Conservation (phyloP, 108 stramenopile genomes). For the Hondaea fermentalgiana region DNA sequence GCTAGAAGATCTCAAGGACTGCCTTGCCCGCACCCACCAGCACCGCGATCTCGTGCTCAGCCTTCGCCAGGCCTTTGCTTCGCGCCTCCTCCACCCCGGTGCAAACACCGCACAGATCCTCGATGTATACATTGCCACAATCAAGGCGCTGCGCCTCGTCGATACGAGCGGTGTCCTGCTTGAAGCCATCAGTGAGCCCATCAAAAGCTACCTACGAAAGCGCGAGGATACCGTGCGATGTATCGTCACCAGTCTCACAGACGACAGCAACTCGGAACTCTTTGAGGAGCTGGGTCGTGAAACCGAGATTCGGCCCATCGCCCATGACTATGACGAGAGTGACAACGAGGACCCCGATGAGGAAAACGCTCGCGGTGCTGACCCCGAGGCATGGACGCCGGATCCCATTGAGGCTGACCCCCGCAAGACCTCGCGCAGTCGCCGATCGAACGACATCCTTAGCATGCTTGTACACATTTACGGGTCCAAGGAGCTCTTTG, state of each 20-base stretch:
- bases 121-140: slow-evolving; percentile 85
- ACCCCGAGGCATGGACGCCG: slow-evolving; percentile 17
- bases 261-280: slow-evolving; percentile 76
- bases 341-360: not conserved
- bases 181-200: slow-evolving; percentile 70
- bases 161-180: slow-evolving; percentile 76
- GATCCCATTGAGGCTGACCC: not conserved
- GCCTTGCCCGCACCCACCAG: slow-evolving; percentile 41
- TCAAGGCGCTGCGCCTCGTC: slow-evolving; percentile 69
- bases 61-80: slow-evolving; percentile 43
- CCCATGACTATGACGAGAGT: slow-evolving; percentile 59
- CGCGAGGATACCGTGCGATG: slow-evolving; percentile 84
- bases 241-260: slow-evolving; percentile 88
- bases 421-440: slow-evolving; percentile 7
- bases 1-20: slow-evolving; percentile 33
- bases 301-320: slow-evolving; percentile 45
- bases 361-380: not conserved
- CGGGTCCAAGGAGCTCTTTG: slow-evolving; percentile 93
- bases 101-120: slow-evolving; percentile 86
- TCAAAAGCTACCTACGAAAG: slow-evolving; percentile 69
- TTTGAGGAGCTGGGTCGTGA: slow-evolving; percentile 76
- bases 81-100: slow-evolving; percentile 83
- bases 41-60: slow-evolving; percentile 28
- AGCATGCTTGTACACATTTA: slow-evolving; percentile 92
- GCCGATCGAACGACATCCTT: slow-evolving; percentile 62